Base-by-base conservation (phyloP, 495 filamentous ascomycete species). In the Opeltia flavorubescens region DNA sequence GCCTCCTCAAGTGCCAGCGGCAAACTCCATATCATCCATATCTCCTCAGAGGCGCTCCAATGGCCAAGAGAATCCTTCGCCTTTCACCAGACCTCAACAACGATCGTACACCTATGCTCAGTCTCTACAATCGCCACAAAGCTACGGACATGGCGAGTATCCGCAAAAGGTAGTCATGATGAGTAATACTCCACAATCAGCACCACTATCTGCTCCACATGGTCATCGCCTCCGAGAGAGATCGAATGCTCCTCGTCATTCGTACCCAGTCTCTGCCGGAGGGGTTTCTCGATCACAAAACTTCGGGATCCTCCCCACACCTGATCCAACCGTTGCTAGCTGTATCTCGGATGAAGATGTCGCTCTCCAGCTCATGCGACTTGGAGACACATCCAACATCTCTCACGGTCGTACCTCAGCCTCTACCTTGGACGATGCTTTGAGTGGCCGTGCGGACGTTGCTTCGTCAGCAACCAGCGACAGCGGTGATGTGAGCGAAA, bases 321-420 rank as follows among this genome's bases (percentile, higher is more conserved):
- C 91, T 4, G 89, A 95, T 50, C 88, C 89, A 9, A 96, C 93
- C 12, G 82, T 94, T 49, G 83, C 84, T 29, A 95, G 88, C 66
- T 89, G 82, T 55, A 88, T 95, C 58, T 96, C 89, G 3, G 91
- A 98, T 60, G 91, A 98, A 60, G 93, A 98, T 64, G 91, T 95
- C 55, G 91, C 91, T 41, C 77, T 94, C 59, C 89, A 95, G 61
- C 71, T 98, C 52, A 95, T 98, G 76, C 81, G 86, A 50, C 71
- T 98, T 44, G 87, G 89, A n/a, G 86, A 93, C 57, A 79, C 85
- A 52, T 86, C 87, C 26, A 88, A 89, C 55, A 80, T 88, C 53
- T 89, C 87, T 12, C 81, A 88, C 53, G 86, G 84, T 36, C 84
- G 89, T 57, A 87, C 86, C 3, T 95, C 88, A 5, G 83, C 84